Base-by-base conservation (phyloP, 805 yeast species). In the Pichia cephalocereana region DNA sequence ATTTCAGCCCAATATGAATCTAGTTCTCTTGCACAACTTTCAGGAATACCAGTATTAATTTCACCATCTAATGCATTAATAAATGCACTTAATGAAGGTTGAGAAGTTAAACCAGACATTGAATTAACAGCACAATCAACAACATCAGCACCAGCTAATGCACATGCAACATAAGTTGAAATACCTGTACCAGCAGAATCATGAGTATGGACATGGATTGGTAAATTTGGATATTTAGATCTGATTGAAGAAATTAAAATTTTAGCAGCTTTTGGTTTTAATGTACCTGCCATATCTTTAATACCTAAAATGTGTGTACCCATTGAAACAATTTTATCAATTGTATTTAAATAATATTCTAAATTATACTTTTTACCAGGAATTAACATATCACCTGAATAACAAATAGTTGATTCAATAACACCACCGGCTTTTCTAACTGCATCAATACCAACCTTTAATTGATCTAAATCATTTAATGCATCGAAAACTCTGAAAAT, bases 161-260 rank as follows among this genome's bases (percentile, higher is more conserved):
- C 97, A 67, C 90, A 83, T 5, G 93, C 96, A 60, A 83, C 83
- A 93, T 91, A 90, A 34, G 96, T 84, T 41, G 97, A 91, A 56
- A 93, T 96, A 70, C 96, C 99, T 48, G 99, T 93, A 73, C 99
- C 99, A 37, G 99, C 99, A 54, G 98, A 90, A 71, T 93, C 99
- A 70, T 93, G 99, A 36, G 98, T 90, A 71, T 93, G 99, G 41
- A 93, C 97, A 66, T 93, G 99, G 64, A 93, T 93, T 58, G 98
- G 97, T 64, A 93, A 75, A 62, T 87, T 80, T 50, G 99, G 99
- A 70, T 86, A 87, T 69, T 78, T 82, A 52, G 77, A 79, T 71
- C 99, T 82, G 59, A 93, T 80, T 30, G 86, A 72, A 52, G 90
- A 80, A 58, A 93, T 78, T 64, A 93, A 80, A 47, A 82, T 57